These are phyloP conservation scores for Drechmeria coniospora DNA, from an alignment of 2,329 filamentous ascomycete species.

Conservation along the genomic window DNA sequence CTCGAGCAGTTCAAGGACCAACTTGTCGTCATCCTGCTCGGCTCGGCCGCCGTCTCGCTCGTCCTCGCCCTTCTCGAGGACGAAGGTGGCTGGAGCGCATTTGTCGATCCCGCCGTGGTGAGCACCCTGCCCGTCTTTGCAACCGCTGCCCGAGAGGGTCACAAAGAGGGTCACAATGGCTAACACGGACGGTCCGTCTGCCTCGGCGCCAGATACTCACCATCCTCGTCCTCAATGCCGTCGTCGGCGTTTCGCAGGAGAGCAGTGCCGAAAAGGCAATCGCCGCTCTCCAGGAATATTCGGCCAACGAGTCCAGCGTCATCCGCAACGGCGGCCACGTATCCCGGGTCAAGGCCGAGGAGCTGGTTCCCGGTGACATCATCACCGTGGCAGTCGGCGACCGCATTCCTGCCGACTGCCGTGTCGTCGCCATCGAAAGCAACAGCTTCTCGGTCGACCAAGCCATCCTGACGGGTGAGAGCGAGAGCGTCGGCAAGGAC, in stretches of 20 bases:
- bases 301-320: conserved; percentile 92
- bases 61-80: conserved; percentile 86
- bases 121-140: conserved; percentile 21
- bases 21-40: conserved; percentile 86
- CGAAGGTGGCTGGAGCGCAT: conserved; percentile 87
- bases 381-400: conserved; percentile 80
- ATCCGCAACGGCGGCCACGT: conserved; percentile 65
- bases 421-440: conserved; percentile 78
- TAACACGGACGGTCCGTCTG: background rate
- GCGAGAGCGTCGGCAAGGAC: conserved; percentile 89
- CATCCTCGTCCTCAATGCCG: conserved; percentile 88
- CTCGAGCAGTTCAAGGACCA: conserved; percentile 99
- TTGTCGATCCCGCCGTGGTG: conserved; percentile 91
- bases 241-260: conserved; percentile 96
- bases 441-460: conserved; percentile 97
- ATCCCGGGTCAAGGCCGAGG: conserved; percentile 82
- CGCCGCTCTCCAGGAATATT: conserved; percentile 95
- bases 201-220: conserved; percentile 75
- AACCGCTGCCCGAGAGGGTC: background rate
- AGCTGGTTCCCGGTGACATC: conserved; percentile 88
- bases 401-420: conserved; percentile 87
- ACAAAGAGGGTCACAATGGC: too few species aligned
- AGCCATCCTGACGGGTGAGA: conserved; percentile 92
- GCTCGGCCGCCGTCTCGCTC: conserved; percentile 86
- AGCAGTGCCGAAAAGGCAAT: conserved; percentile 98